These are phyloP conservation scores for Shiraia sp. DNA, from an alignment of 2,329 filamentous ascomycete species.

Conservation along the genomic window DNA sequence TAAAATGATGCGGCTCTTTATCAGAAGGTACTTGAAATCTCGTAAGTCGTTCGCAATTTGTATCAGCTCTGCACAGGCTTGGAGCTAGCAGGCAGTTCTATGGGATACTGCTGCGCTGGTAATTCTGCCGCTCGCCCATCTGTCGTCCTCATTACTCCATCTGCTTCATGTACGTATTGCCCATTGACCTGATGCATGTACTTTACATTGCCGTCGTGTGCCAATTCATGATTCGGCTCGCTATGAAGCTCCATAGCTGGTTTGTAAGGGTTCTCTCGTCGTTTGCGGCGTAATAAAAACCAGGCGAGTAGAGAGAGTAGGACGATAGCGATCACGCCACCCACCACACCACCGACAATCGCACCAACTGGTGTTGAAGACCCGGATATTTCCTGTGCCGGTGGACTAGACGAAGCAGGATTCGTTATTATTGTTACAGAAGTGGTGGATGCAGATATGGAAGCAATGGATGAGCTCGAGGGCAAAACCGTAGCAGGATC, in stretches of 20 bases:
- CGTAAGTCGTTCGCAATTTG: too few species aligned
- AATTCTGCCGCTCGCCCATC: background rate
- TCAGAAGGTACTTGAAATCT: too few species aligned
- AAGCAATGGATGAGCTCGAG: too few species aligned
- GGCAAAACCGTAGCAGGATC: background rate
- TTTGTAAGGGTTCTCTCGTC: background rate
- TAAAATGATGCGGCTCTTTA: too few species aligned
- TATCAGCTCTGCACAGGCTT: too few species aligned
- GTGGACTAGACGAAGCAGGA: background rate
- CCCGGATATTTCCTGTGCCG: background rate
- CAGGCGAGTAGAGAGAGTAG: slow-evolving; percentile 2
- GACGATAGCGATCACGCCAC: slow-evolving; percentile 1
- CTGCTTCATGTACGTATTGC: background rate
- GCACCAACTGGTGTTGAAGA: slow-evolving; percentile 1
- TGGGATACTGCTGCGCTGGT: too few species aligned
- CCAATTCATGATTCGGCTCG: background rate
- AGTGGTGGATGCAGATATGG: slow-evolving; percentile 1
- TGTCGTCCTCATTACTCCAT: background rate
- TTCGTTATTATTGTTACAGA: background rate
- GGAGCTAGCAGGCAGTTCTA: too few species aligned
- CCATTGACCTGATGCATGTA: too few species aligned
- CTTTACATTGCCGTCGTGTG: too few species aligned
- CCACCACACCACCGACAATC: slow-evolving; percentile 7
- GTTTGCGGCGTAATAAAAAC: slow-evolving; percentile 3
- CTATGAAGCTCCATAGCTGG: too few species aligned